Percentiles rank a stretch among this genome's conserved stretches.
Evolutionary conservation across 2,329 filamentous ascomycete genomes (phyloP).

Genomic region (Exophiala spinifera): DNA sequence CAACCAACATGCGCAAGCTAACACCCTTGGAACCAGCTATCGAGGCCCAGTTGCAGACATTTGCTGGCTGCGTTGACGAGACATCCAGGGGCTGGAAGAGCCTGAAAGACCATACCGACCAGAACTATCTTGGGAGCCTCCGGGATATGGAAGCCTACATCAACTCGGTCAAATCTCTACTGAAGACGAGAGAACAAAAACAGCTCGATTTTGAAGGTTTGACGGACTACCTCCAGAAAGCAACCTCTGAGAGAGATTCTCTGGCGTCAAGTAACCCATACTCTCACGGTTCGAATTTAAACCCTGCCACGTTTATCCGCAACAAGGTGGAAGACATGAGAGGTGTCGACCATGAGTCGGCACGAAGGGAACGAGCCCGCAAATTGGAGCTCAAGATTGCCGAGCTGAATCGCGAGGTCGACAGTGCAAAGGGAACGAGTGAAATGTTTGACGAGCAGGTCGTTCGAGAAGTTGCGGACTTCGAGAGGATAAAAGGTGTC

Average conservation of each 20-base stretch:
- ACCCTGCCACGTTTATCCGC: constrained; percentile 81
- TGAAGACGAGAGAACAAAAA: constrained; percentile 94
- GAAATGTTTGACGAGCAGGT: constrained; percentile 97
- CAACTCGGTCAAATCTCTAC: constrained; percentile 75
- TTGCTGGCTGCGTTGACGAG: constrained; percentile 81
- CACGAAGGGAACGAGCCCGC: constrained; percentile 77
- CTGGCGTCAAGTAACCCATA: constrained; percentile 64
- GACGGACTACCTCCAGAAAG: constrained; percentile 92
- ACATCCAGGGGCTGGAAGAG: constrained; percentile 72
- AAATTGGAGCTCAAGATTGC: constrained; percentile 92
- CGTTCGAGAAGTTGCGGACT: constrained; percentile 85
- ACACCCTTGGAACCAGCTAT: constrained; percentile 85
- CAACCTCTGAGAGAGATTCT: constrained; percentile 78
- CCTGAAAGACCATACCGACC: constrained; percentile 89
- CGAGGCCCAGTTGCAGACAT: constrained; percentile 76
- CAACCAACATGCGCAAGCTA: constrained; percentile 91
- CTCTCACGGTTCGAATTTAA: constrained; percentile 56
- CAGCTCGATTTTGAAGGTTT: constrained; percentile 96
- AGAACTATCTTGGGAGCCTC: constrained; percentile 88
- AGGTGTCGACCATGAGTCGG: constrained; percentile 93
- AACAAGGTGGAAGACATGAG: constrained; percentile 95
- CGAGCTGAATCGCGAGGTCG: constrained; percentile 83
- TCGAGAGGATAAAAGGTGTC: constrained; percentile 91
- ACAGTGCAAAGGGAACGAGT: constrained; percentile 77
- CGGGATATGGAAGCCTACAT: constrained; percentile 97